A percentile compares a stretch with the other conserved stretches of the same genome.
Conservation (phyloP, 1,284 basidiomycete genomes). For the Cutaneotrichosporon cutaneum region DNA sequence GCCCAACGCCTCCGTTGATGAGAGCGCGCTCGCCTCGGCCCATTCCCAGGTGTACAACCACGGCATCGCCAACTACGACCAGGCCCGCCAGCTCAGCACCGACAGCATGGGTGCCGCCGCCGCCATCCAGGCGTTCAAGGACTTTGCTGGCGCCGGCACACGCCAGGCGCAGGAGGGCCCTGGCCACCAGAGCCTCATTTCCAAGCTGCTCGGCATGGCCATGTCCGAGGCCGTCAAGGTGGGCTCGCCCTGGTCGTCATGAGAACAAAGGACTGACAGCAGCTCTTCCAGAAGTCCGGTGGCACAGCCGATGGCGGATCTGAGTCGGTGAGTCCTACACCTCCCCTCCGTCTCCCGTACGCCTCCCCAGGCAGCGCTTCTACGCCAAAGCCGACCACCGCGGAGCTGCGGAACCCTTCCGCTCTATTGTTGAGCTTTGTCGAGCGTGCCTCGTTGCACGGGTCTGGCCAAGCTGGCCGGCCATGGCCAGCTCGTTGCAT, state of each 20-base stretch:
- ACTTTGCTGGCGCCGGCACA: conserved; percentile 58
- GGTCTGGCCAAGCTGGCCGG: neutral
- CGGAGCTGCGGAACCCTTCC: neutral
- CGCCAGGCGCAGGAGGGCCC: conserved; percentile 21
- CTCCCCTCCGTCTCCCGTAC: neutral
- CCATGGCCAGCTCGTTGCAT: neutral
- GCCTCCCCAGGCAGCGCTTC: neutral
- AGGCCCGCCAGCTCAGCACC: conserved; percentile 58
- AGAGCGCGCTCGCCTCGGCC: conserved; percentile 61
- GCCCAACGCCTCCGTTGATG: conserved; percentile 53
- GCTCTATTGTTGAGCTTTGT: neutral
- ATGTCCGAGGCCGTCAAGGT: conserved; percentile 65
- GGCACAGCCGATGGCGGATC: conserved; percentile 67
- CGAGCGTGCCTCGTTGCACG: neutral
- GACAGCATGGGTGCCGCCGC: conserved; percentile 67
- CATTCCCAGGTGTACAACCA: conserved; percentile 59
- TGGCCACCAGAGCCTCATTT: conserved; percentile 52
- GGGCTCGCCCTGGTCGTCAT: neutral
- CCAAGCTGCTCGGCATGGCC: conserved; percentile 71
- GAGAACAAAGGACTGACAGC: conserved; percentile 28
- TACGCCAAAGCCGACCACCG: neutral
- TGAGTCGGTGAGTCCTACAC: conserved; percentile 61
- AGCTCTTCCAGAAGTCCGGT: conserved; percentile 68
- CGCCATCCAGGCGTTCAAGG: conserved; percentile 62
- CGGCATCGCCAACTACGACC: conserved; percentile 48